A percentile compares a stretch with the other conserved stretches of the same genome.
Conservation (phyloP, 768 basidiomycete species). For the Hericium coralloides region DNA sequence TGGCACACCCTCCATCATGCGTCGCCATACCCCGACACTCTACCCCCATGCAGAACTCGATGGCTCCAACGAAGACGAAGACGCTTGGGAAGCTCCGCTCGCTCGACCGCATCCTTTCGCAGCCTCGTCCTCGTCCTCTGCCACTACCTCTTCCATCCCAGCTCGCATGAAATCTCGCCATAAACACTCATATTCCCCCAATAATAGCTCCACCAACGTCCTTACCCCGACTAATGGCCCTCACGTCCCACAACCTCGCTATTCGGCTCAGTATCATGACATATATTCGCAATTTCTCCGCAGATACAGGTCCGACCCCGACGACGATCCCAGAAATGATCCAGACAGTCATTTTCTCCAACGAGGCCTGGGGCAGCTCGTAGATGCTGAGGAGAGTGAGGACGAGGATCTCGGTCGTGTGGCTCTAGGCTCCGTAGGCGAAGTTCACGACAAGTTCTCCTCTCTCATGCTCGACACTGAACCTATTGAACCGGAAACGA, state of each 20-base stretch:
- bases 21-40: constrained; percentile 58
- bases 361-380: constrained; percentile 56
- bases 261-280: constrained; percentile 39
- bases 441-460: constrained; percentile 42
- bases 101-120: constrained; percentile 17
- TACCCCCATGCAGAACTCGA: constrained; percentile 57
- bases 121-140: constrained; percentile 8
- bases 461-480: constrained; percentile 52
- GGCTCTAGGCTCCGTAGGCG: constrained; percentile 32
- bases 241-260: constrained; percentile 17
- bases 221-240: constrained; percentile 20
- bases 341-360: constrained; percentile 81
- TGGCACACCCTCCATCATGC: constrained; percentile 22
- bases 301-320: constrained; percentile 60
- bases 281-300: constrained; percentile 76
- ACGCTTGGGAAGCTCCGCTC: constrained; percentile 28
- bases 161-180: constrained; percentile 16
- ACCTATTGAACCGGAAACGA: constrained; percentile 55
- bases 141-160: constrained; percentile 4
- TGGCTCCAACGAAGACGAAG: constrained; percentile 40
- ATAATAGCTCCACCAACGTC: constrained; percentile 19
- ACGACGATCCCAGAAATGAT: constrained; percentile 67
- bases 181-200: constrained; percentile 10
- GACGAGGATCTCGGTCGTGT: constrained; percentile 54
- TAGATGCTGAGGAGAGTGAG: constrained; percentile 66